These are phyloP conservation scores for Starmerella gropengiesseri DNA, from an alignment of 805 yeast genomes.

Conservation along the genomic window DNA sequence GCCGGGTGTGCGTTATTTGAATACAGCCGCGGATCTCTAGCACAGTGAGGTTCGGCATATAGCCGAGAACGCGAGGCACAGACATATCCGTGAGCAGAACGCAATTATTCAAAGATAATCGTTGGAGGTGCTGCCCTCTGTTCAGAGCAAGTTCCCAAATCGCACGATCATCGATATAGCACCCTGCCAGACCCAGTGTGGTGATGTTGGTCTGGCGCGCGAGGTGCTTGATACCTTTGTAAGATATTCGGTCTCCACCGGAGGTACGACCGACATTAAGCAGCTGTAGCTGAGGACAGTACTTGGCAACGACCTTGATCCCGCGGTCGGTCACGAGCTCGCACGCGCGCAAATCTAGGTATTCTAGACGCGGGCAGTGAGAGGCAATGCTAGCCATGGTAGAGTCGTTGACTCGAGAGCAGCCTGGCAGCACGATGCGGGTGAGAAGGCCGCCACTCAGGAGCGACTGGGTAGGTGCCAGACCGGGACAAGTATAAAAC, in stretches of 20 bases:
- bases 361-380: conserved; percentile 47
- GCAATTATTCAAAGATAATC: conserved; percentile 72
- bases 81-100: conserved; percentile 45
- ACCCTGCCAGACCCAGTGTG: conserved; percentile 85
- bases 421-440: conserved; percentile 58
- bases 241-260: conserved; percentile 57
- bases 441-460: conserved; percentile 35
- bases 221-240: conserved; percentile 50
- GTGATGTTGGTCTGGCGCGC: conserved; percentile 45
- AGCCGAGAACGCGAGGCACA: conserved; percentile 43
- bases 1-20: conserved; percentile 46
- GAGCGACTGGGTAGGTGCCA: conserved; percentile 45
- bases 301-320: conserved; percentile 49
- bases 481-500: conserved; percentile 68
- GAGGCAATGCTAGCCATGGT: conserved; percentile 43
- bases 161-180: conserved; percentile 62
- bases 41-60: conserved; percentile 52
- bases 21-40: conserved; percentile 61
- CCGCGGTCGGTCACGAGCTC: conserved; percentile 68
- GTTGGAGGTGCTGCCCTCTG: conserved; percentile 41
- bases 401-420: conserved; percentile 48
- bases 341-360: conserved; percentile 75
- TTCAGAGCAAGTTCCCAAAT: conserved; percentile 67
- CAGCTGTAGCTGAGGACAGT: conserved; percentile 46
- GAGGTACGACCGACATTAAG: conserved; percentile 73